Percentiles rank a stretch among this genome's conserved stretches.
phyloP scores from a whole-genome alignment of 495 filamentous ascomycete genomes.

The Aspergillus funiculosus region DNA sequence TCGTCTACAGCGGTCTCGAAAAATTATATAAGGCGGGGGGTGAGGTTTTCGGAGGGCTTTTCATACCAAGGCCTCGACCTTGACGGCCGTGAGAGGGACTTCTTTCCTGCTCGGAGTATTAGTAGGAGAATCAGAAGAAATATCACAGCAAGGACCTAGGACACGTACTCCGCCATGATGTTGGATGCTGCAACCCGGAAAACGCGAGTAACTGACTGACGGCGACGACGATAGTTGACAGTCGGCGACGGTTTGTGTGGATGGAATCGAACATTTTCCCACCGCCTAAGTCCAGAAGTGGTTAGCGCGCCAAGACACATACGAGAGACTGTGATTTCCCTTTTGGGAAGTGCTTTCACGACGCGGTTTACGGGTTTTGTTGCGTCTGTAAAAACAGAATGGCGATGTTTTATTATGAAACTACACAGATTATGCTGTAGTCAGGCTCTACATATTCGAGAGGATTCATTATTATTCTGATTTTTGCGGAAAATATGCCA shows the following conservation, averaged over 20 bases:
- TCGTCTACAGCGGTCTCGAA: constrained; percentile 5
- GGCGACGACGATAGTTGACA: constrained; percentile 26
- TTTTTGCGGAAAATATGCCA: too few species aligned
- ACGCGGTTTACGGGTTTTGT: not conserved
- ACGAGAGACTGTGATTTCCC: not conserved
- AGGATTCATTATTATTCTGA: too few species aligned
- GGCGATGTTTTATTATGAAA: too few species aligned
- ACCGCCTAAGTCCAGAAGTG: constrained; percentile 23
- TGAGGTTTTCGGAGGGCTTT: constrained; percentile 27
- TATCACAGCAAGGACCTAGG: not conserved
- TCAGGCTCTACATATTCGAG: too few species aligned
- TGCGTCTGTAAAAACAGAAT: too few species aligned
- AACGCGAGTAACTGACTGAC: constrained; percentile 19
- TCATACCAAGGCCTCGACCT: constrained; percentile 76
- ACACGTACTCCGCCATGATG: constrained; percentile 45
- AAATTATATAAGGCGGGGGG: constrained; percentile 24
- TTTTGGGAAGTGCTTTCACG: not conserved
- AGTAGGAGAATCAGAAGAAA: constrained; percentile 7
- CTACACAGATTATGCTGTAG: too few species aligned
- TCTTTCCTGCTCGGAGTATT: constrained; percentile 43
- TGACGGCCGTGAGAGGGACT: constrained; percentile 66
- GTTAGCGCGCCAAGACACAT: constrained; percentile 28
- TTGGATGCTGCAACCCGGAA: constrained; percentile 29
- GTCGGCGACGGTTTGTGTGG: constrained; percentile 43
- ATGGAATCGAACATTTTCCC: constrained; percentile 31